These are phyloP conservation scores for Yamadazyma kitorensis DNA, from an alignment of 805 yeast genomes.

Conservation along the genomic window DNA sequence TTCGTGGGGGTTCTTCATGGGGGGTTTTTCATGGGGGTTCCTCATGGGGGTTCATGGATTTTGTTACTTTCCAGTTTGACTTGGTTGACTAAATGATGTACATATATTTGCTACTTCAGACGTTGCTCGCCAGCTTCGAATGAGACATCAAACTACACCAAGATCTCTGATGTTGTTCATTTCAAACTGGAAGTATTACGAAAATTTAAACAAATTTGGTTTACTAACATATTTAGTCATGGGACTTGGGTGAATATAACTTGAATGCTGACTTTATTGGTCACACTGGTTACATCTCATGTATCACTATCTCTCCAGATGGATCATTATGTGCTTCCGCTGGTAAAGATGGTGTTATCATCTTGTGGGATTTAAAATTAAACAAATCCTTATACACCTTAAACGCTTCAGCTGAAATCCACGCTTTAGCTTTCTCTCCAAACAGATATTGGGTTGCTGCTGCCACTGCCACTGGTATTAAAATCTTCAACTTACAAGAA, in stretches of 20 bases:
- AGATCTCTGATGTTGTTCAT: conserved; percentile 81
- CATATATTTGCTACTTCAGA: conserved; percentile 99
- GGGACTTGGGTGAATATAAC: conserved; percentile 85
- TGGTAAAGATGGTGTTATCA: conserved; percentile 98
- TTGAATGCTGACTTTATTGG: conserved; percentile 96
- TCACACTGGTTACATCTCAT: conserved; percentile 98
- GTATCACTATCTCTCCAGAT: conserved; percentile 98
- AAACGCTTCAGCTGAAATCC: conserved; percentile 93
- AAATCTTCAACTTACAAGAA: conserved; percentile 97
- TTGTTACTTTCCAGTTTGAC: too few species aligned
- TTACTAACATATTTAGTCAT: conserved; percentile 71
- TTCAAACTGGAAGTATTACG: conserved; percentile 1
- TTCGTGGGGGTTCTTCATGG: too few species aligned
- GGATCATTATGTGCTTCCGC: conserved; percentile 99
- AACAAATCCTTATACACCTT: conserved; percentile 88
- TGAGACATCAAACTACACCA: conserved; percentile 98
- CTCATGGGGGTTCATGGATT: conserved; percentile 71
- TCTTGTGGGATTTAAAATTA: conserved; percentile 95
- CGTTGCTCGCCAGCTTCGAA: conserved; percentile 63
- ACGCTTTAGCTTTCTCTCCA: conserved; percentile 99
- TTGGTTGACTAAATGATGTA: conserved; percentile 14
- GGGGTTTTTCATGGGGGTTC: too few species aligned
- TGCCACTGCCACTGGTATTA: conserved; percentile 97
- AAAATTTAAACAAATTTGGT: conserved; percentile 5
- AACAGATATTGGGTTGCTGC: conserved; percentile 99